These are phyloP conservation scores for Neurospora sp. DNA, from an alignment of 495 filamentous ascomycete genomes.

Conservation along the genomic window DNA sequence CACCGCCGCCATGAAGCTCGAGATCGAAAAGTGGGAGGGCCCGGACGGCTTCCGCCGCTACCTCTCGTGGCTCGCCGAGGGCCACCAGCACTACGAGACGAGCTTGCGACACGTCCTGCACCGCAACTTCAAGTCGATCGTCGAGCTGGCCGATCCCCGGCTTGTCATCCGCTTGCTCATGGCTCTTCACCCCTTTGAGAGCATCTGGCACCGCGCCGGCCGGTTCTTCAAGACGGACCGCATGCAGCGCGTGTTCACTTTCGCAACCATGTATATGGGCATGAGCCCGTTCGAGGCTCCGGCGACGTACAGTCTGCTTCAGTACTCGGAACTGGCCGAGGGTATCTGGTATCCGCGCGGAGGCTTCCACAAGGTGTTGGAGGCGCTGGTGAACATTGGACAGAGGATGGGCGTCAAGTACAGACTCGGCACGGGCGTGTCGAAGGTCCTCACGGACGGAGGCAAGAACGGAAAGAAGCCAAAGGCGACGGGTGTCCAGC, in stretches of 20 bases:
- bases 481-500: conserved; percentile 42
- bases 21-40: conserved; percentile 58
- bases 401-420: conserved; percentile 46
- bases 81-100: conserved; percentile 55
- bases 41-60: conserved; percentile 53
- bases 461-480: conserved; percentile 24
- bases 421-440: conserved; percentile 42
- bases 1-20: conserved; percentile 50
- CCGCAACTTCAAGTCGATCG: conserved; percentile 48
- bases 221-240: conserved; percentile 58
- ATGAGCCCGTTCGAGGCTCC: conserved; percentile 67
- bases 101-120: conserved; percentile 49
- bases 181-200: conserved; percentile 53
- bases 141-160: conserved; percentile 38
- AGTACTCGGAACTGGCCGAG: conserved; percentile 62
- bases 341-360: conserved; percentile 66
- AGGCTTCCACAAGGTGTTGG: conserved; percentile 53
- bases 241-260: conserved; percentile 56
- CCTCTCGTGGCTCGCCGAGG: conserved; percentile 49
- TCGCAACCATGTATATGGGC: conserved; percentile 70
- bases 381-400: conserved; percentile 45
- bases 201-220: conserved; percentile 46
- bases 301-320: conserved; percentile 58
- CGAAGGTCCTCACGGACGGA: conserved; percentile 32
- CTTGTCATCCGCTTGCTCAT: conserved; percentile 42